Conservation (phyloP, 805 yeast species). For the Nakazawaea anatomiae region DNA sequence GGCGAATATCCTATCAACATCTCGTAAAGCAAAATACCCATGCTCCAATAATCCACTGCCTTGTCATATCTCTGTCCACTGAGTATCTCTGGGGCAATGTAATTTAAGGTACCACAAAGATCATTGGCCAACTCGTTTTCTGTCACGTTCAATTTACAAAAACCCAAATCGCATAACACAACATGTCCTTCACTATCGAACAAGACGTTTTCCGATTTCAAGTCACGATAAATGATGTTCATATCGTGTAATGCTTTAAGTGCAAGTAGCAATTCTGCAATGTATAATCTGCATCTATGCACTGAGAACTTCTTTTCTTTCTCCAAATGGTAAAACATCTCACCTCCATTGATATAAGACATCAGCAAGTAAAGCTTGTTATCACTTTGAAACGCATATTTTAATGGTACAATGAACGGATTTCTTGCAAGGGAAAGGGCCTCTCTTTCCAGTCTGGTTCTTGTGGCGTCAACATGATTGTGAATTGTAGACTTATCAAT, state of each 20-base stretch:
- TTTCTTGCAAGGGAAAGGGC: constrained; percentile 88
- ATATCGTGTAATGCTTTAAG: constrained; percentile 84
- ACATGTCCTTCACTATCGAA: constrained; percentile 96
- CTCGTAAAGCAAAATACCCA: constrained; percentile 87
- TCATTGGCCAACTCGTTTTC: constrained; percentile 79
- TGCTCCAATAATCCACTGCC: constrained; percentile 97
- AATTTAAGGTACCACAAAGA: constrained; percentile 97
- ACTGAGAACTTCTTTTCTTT: constrained; percentile 82
- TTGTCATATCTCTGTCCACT: constrained; percentile 91
- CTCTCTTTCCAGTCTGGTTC: constrained; percentile 76
- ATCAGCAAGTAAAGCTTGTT: constrained; percentile 87
- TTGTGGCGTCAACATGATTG: not conserved
- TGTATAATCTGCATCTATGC: constrained; percentile 85
- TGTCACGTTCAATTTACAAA: constrained; percentile 91
- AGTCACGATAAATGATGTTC: constrained; percentile 89
- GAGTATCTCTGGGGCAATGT: constrained; percentile 89
- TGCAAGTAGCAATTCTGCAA: constrained; percentile 90
- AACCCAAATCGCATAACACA: constrained; percentile 94
- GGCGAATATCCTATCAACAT: constrained; percentile 98
- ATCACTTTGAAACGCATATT: constrained; percentile 92
- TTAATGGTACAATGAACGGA: constrained; percentile 95
- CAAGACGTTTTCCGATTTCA: constrained; percentile 92
- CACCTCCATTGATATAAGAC: constrained; percentile 96
- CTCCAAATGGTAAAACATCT: constrained; percentile 88
- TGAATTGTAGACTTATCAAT: constrained; percentile 91